A percentile compares a stretch with the other conserved stretches of the same genome.
These are phyloP conservation scores for Aspergillus kassunensis DNA, from an alignment of 495 filamentous ascomycete genomes.

Conservation along the genomic window DNA sequence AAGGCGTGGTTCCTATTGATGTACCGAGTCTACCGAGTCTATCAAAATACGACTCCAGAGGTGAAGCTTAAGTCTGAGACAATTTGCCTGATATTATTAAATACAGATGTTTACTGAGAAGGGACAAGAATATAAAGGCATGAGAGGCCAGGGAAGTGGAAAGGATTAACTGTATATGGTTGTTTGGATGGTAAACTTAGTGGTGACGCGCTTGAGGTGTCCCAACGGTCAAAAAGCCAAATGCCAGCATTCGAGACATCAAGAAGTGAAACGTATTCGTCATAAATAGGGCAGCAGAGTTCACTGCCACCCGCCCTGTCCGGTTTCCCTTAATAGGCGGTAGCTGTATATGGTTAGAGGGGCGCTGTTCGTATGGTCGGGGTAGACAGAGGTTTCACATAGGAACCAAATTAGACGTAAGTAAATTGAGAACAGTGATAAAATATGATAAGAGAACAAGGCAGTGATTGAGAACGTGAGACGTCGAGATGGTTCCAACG, in stretches of 20 bases:
- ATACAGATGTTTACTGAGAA: neutral
- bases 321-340: neutral
- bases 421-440: neutral
- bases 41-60: too few species aligned
- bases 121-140: neutral
- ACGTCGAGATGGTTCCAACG: neutral
- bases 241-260: constrained; percentile 11
- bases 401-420: neutral
- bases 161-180: neutral
- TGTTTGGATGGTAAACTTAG: too few species aligned
- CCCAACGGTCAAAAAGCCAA: neutral
- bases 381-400: neutral
- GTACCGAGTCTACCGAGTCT: too few species aligned
- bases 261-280: neutral
- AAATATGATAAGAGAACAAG: neutral
- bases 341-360: neutral
- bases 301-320: neutral
- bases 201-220: neutral
- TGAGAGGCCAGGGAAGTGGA: neutral
- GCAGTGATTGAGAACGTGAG: neutral
- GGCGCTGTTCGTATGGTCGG: neutral
- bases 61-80: too few species aligned
- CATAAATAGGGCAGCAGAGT: neutral
- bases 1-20: too few species aligned
- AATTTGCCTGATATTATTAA: too few species aligned